Evolutionary conservation across 768 basidiomycete species (phyloP).

Genomic region (Cantharellus cinnabarinus): DNA sequence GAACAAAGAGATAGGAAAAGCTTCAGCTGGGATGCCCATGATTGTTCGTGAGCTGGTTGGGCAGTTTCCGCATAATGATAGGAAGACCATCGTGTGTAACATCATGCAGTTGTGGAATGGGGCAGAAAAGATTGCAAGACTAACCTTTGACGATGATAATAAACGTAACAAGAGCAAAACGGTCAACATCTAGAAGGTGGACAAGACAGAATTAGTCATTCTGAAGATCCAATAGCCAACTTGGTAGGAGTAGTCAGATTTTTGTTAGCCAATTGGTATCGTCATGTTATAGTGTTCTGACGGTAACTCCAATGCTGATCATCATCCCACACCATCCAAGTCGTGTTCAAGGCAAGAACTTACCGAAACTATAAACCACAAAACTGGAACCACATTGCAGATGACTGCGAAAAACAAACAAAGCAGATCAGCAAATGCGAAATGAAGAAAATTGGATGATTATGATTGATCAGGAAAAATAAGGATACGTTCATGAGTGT

Average conservation of each 20-base stretch:
- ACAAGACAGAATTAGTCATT: not conserved
- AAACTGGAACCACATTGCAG: not conserved
- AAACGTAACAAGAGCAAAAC: not conserved
- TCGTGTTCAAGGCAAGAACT: not conserved
- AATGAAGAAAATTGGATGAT: not conserved
- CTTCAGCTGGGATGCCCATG: not conserved
- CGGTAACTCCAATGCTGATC: constrained; percentile 1
- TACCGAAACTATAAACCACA: not conserved
- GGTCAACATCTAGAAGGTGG: not conserved
- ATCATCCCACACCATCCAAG: not conserved
- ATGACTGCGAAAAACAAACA: not conserved
- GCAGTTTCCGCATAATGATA: not conserved
- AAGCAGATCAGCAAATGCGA: not conserved
- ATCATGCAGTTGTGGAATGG: not conserved
- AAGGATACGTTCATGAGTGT: not conserved
- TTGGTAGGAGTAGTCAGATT: not conserved
- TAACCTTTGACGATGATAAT: not conserved
- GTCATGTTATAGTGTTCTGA: not conserved
- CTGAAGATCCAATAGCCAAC: not conserved
- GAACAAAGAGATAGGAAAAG: not conserved
- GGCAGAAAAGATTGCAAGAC: not conserved
- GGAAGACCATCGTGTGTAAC: constrained; percentile 1
- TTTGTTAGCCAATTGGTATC: not conserved
- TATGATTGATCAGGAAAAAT: not conserved
- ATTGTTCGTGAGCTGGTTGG: not conserved